phyloP scores from a whole-genome alignment of 305 asterid species.

The Euphrasia arctica region DNA sequence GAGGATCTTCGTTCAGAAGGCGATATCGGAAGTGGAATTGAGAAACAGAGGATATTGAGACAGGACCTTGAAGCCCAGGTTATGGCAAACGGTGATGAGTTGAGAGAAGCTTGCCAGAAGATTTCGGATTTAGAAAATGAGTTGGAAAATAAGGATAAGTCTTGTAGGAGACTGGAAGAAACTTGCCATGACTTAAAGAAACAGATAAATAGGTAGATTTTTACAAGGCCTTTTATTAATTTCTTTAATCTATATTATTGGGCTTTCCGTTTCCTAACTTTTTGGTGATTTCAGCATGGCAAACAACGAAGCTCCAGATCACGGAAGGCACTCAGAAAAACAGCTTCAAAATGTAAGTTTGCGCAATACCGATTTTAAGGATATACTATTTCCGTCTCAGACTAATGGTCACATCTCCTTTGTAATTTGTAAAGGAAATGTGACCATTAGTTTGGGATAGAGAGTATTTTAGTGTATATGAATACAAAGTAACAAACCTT shows the following conservation, averaged over 20 bases:
- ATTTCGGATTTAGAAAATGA: constrained; percentile 40
- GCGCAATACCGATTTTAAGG: not conserved
- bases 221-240: constrained; percentile 1
- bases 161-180: constrained; percentile 34
- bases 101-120: constrained; percentile 40
- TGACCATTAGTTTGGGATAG: too few species aligned
- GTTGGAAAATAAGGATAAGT: constrained; percentile 36
- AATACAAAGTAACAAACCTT: too few species aligned
- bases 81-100: constrained; percentile 40
- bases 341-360: constrained; percentile 59
- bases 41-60: constrained; percentile 34
- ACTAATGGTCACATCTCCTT: too few species aligned
- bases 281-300: constrained; percentile 39
- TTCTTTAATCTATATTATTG: constrained; percentile 2
- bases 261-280: constrained; percentile 24
- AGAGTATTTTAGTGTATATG: too few species aligned
- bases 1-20: constrained; percentile 37
- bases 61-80: constrained; percentile 46
- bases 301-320: constrained; percentile 37
- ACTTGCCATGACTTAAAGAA: constrained; percentile 39
- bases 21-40: constrained; percentile 33
- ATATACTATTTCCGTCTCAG: too few species aligned
- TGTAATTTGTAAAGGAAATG: too few species aligned
- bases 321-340: constrained; percentile 35
- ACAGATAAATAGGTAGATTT: constrained; percentile 50